Evolutionary conservation across 768 basidiomycete genomes (phyloP), one percentile per base, ranked within the genome.

Genomic region (Hygrophorus pudorinus): DNA sequence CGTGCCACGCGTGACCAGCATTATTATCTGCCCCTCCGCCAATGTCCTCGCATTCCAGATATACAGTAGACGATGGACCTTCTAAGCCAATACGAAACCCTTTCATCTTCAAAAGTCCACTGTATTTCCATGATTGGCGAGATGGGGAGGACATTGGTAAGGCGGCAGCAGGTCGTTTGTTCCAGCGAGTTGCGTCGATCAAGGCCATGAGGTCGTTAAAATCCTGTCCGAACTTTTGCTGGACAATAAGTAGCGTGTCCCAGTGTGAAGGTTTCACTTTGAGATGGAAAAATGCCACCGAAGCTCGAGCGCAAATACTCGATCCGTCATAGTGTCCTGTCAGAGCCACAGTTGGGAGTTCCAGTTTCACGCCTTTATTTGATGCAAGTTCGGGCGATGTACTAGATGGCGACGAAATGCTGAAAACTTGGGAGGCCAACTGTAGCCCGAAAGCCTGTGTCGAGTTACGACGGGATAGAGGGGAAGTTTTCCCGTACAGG

Each of bases 221-320:
- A 61, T 92, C 89, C 53, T 84, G 81, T 5, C 86, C 89, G 46
- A 91, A 91, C 55, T 90, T 90, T 50, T 87, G 85, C 55, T 90
- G 89, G 7, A 93, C 83, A 4, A 75, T 76, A 2, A 92, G 70
- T 3, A 91, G 59, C 4, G 83, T 85, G 55, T 93, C 90, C 78
- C 86, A 81, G 53, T 90, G 80, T 0, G 78, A 76, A 4, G 86
- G 85, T 54, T 85, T 89, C 46, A 92, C 71, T 55, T 75, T 81
- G 46, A 87, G 62, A 30, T 80, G 71, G 50, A 90, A 72, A 44
- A 76, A 75, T 8, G 86, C 85, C 33, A 92, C 61, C 21, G 81
- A 63, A 2, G 73, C 72, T 17, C 82, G 58, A 5, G 76, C 63
- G 33, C 79, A 67, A 14, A 90, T 56, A 2, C 60, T 61, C 13